Evolutionary conservation across 2,329 filamentous ascomycete species (phyloP).

Genomic region (Neoscytalidium dimidiatum): DNA sequence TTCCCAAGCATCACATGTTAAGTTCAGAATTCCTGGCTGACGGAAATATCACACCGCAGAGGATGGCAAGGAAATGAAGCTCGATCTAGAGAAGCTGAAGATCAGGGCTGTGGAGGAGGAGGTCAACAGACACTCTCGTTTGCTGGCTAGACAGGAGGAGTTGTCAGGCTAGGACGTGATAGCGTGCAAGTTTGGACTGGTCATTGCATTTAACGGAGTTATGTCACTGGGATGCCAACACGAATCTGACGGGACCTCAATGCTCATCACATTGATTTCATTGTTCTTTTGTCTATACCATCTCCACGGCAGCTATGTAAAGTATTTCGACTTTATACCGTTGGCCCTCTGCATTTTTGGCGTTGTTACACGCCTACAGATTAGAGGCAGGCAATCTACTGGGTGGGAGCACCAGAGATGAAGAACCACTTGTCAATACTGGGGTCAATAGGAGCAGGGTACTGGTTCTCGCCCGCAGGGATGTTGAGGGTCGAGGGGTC

Average conservation of each 20-base stretch:
- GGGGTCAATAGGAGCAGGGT: conserved; percentile 85
- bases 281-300: conserved; percentile 21
- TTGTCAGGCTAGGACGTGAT: conserved; percentile 50
- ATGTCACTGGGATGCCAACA: neutral
- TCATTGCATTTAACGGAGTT: conserved; percentile 21
- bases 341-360: neutral
- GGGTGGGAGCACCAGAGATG: conserved; percentile 88
- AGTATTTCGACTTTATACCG: conserved; percentile 9
- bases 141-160: conserved; percentile 80
- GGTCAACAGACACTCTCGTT: conserved; percentile 84
- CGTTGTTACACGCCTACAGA: conserved; percentile 9
- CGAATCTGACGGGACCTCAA: neutral
- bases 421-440: conserved; percentile 99
- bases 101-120: conserved; percentile 88
- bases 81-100: conserved; percentile 77
- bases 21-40: neutral
- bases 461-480: conserved; percentile 75
- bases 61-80: conserved; percentile 86
- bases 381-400: conserved; percentile 30
- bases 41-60: conserved; percentile 53
- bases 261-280: conserved; percentile 3
- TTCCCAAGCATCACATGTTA: neutral
- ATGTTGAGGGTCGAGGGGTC: conserved; percentile 72
- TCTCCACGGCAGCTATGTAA: conserved; percentile 17
- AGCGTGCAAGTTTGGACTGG: neutral